Evolutionary conservation across 1,284 basidiomycete genomes (phyloP).

Genomic region (Heterobasidion occidentale): DNA sequence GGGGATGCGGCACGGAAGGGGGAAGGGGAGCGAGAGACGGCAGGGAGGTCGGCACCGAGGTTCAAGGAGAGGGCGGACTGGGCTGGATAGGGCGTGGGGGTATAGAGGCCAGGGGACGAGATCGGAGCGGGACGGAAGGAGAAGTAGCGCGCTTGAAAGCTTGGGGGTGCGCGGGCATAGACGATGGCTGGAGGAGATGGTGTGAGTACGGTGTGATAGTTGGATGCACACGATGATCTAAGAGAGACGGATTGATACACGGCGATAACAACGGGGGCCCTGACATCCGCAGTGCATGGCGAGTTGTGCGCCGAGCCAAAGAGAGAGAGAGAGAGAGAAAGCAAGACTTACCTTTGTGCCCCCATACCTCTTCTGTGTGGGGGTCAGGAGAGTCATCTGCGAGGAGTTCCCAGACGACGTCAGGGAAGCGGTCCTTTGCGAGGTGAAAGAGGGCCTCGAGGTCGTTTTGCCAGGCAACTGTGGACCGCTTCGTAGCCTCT

Average conservation of each 20-base stretch:
- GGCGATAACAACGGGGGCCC: not conserved
- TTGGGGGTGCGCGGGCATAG: slow-evolving; percentile 86
- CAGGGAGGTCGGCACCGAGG: slow-evolving; percentile 36
- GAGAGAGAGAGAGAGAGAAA: not conserved
- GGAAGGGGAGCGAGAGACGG: slow-evolving; percentile 47
- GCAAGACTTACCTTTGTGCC: slow-evolving; percentile 72
- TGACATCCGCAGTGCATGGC: not conserved
- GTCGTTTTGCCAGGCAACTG: slow-evolving; percentile 68
- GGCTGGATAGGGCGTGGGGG: slow-evolving; percentile 41
- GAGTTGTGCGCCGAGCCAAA: not conserved
- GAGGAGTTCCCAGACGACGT: slow-evolving; percentile 82
- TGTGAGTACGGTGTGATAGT: slow-evolving; percentile 5
- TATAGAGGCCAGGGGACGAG: slow-evolving; percentile 49
- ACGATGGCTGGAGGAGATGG: slow-evolving; percentile 61
- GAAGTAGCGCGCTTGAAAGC: slow-evolving; percentile 82
- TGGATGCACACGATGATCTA: not conserved
- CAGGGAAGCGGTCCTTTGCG: slow-evolving; percentile 83
- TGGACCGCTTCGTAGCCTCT: slow-evolving; percentile 36
- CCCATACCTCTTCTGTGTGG: slow-evolving; percentile 60
- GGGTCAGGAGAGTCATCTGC: slow-evolving; percentile 41
- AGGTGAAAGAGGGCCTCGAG: slow-evolving; percentile 68
- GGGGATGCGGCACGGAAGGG: slow-evolving; percentile 40
- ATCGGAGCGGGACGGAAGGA: slow-evolving; percentile 54
- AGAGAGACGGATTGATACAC: not conserved
- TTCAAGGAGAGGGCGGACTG: slow-evolving; percentile 58